Evolutionary conservation across 1,139 yeast species (phyloP), one percentile per base, ranked within the genome.

Genomic region (Debaryomyces fabryi): DNA sequence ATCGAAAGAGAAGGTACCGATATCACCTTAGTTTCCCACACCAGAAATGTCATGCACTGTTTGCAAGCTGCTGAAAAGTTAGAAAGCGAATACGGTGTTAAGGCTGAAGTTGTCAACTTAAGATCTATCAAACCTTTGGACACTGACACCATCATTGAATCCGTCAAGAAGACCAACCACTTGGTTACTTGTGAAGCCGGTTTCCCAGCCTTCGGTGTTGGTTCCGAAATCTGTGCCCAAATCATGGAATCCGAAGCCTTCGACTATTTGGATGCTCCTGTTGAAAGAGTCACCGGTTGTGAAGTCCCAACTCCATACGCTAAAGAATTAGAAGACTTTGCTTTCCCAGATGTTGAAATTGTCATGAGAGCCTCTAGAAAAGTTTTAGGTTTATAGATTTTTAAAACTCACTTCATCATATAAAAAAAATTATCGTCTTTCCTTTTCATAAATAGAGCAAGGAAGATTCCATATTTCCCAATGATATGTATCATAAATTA

Each of bases 221-320:
- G 99, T 64, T 89, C 98, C 49, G 99, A 95, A 80, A 88, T 95
- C 64, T 85, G 93, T 68, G 99, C 98, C 55, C 97, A 91, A 76
- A 81, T 95, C 67, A 91, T 93, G 97, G 99, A 95, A 78, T 85
- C 96, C 49, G 98, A 92, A 74, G 98, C 96, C 49, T 93, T 93
- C 62, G 99, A 95, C 76, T 89, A 91, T 82, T 84, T 95, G 71
- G 99, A 95, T 73, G 96, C 99, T 55, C 99, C 99, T 60, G 93
- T 93, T 59, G 96, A 88, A 77, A 90, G 99, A 81, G 95, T 92
- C 64, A 95, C 99, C 52, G 99, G 99, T 72, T 96, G 98, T 68
- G 99, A 95, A 77, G 97, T 92, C 34, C 99, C 99, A 69, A 95
- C 99, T 60, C 99, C 99, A 57, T 95, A 95, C 70, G 97, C 97